Conservation (phyloP, 2,329 filamentous ascomycete genomes). For the Diaporthe citrichinensis region DNA sequence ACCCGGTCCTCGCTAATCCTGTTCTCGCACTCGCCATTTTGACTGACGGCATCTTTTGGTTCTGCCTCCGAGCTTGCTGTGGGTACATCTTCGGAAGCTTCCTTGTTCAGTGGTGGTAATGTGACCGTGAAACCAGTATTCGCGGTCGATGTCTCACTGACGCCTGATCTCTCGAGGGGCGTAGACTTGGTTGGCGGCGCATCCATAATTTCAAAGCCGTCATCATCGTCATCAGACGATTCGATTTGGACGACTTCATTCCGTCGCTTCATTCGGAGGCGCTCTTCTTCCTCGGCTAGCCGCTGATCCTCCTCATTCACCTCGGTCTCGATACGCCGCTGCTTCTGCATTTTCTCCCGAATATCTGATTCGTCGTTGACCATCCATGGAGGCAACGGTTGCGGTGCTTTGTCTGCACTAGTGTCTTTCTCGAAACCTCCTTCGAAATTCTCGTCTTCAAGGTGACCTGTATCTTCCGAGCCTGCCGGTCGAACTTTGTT, state of each 20-base stretch:
- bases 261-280: slow-evolving; percentile 58
- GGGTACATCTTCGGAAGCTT: slow-evolving; percentile 1
- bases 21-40: not conserved
- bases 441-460: slow-evolving; percentile 57
- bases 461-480: slow-evolving; percentile 42
- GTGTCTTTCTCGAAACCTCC: slow-evolving; percentile 76
- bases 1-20: no score
- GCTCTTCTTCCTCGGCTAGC: slow-evolving; percentile 69
- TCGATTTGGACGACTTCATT: slow-evolving; percentile 73
- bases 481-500: slow-evolving; percentile 43
- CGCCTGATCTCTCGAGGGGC: not conserved
- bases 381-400: slow-evolving; percentile 85
- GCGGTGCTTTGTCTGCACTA: slow-evolving; percentile 59
- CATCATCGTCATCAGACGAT: slow-evolving; percentile 71
- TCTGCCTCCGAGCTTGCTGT: not conserved
- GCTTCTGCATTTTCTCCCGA: slow-evolving; percentile 71
- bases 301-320: slow-evolving; percentile 76
- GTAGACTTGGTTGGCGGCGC: slow-evolving; percentile 47
- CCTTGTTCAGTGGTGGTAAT: slow-evolving; percentile 48
- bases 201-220: slow-evolving; percentile 71
- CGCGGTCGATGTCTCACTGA: not conserved
- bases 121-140: not conserved
- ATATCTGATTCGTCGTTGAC: slow-evolving; percentile 75
- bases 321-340: slow-evolving; percentile 68
- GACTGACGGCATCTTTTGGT: not conserved